A percentile compares a stretch with the other conserved stretches of the same genome.
phyloP scores from a whole-genome alignment of 768 basidiomycete genomes.

The Trametes gibbosa region DNA sequence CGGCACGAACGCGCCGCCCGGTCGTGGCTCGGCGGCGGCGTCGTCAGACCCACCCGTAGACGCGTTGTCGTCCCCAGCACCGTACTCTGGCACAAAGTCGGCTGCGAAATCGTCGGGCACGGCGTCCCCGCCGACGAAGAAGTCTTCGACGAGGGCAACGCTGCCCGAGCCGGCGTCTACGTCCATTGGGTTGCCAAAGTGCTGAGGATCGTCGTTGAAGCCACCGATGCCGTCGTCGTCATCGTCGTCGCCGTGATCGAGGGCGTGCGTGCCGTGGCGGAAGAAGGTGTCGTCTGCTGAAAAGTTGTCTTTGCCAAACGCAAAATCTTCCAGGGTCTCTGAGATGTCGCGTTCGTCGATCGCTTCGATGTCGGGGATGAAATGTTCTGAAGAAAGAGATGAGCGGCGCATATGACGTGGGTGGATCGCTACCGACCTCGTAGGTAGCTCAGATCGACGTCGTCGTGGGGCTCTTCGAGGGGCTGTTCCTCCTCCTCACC shows the following conservation, averaged over 20 bases:
- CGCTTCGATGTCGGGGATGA: slow-evolving; percentile 65
- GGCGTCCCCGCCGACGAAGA: slow-evolving; percentile 64
- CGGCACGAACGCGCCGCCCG: slow-evolving; percentile 55
- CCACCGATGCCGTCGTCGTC: slow-evolving; percentile 38
- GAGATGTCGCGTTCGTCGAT: slow-evolving; percentile 75
- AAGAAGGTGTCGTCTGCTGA: slow-evolving; percentile 63
- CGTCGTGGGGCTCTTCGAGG: slow-evolving; percentile 65
- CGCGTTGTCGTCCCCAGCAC: slow-evolving; percentile 46
- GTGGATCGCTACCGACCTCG: slow-evolving; percentile 45
- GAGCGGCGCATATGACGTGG: background rate
- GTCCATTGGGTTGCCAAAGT: slow-evolving; percentile 36
- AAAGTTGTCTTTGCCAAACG: slow-evolving; percentile 70
- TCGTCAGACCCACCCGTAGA: slow-evolving; percentile 41
- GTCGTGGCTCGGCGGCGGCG: slow-evolving; percentile 27
- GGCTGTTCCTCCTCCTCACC: slow-evolving; percentile 69
- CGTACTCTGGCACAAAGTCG: slow-evolving; percentile 37
- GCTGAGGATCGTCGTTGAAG: slow-evolving; percentile 35
- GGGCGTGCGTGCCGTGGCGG: slow-evolving; percentile 46
- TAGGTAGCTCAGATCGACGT: slow-evolving; percentile 61
- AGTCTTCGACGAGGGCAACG: slow-evolving; percentile 52
- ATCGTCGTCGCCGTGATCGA: slow-evolving; percentile 43
- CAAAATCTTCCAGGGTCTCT: slow-evolving; percentile 76
- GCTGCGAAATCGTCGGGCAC: slow-evolving; percentile 44
- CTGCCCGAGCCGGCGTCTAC: slow-evolving; percentile 37
- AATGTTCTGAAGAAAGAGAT: slow-evolving; percentile 47